Evolutionary conservation across 148 eudicot genomes (phyloP), one percentile per base, ranked within the genome.

Genomic region (Dianthus caryophyllus): DNA sequence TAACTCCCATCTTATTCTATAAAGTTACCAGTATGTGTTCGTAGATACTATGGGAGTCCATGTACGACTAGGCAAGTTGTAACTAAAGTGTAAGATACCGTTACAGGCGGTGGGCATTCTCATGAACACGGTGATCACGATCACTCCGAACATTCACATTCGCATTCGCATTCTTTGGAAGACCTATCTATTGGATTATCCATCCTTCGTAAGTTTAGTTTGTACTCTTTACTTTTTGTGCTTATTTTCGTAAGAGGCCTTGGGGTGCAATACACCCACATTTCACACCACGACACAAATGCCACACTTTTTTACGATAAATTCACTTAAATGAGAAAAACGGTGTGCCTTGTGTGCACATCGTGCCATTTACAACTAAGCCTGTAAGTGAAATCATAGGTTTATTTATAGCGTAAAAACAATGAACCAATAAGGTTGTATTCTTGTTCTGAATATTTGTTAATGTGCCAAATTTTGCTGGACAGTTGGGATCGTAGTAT

Each of bases 141-240:
- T 62, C 76, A 77, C 67, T 59, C 76, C 60, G 96, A 77, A 68
- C 44, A 41, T 41, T 41, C 44, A 41, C 44, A 22, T 62, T 63
- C 70, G 72, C 79, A 78, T 71, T 73, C 81, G 30, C 96, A 79
- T 78, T 88, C 94, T 58, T 57, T 93, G 41, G 60, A 87, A 79
- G 98, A 93, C 79, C 98, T 93, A 54, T 93, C 96, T 38, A 76
- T 89, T 67, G 98, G 98, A 59, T 75, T 93, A 72, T 87, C 95
- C 12, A 64, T 93, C 52, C 77, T 93, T 79, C 71, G 98, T 93
- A 82, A 81, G 86, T 75, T 30, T 66, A 2, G 16, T 14, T 36
- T 61, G 4, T n/a, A 60, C 53, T 49, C 61, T 69, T 50, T 10
- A 13, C 20, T 68, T 4, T 25, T 24, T 22, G 25, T 48, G 51